phyloP scores from a whole-genome alignment of 2,329 filamentous ascomycete species.

The Sporothrix brunneoviolacea region DNA sequence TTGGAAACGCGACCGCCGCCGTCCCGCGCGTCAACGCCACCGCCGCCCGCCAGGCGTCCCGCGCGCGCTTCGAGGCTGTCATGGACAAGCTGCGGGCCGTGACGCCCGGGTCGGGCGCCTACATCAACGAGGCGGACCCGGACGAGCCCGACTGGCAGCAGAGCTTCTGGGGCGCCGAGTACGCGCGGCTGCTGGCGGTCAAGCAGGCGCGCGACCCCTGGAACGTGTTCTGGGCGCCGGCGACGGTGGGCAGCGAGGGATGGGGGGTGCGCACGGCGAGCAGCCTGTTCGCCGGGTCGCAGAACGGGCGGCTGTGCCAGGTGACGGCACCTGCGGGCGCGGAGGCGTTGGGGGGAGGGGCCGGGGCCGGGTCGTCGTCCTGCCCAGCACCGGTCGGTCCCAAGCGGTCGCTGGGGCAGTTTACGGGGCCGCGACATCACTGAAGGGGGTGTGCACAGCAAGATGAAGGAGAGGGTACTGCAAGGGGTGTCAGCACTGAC shows the following conservation, averaged over 20 bases:
- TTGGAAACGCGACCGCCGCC: not conserved
- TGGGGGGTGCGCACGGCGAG: slow-evolving; percentile 32
- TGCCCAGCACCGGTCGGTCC: not conserved
- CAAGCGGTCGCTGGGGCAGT: not conserved
- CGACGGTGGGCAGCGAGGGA: slow-evolving; percentile 35
- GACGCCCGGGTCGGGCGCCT: slow-evolving; percentile 16
- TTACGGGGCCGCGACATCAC: not conserved
- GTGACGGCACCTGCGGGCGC: slow-evolving; percentile 2
- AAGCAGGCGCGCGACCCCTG: slow-evolving; percentile 18
- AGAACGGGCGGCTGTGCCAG: slow-evolving; percentile 22
- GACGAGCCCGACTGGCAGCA: slow-evolving; percentile 17
- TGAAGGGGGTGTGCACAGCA: no score
- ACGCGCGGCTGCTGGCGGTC: slow-evolving; percentile 15
- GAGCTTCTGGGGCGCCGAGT: slow-evolving; percentile 18
- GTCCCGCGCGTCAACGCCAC: not conserved
- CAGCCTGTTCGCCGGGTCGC: slow-evolving; percentile 24
- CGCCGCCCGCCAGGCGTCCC: not conserved
- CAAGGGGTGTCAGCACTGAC: no score
- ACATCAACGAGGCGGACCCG: slow-evolving; percentile 18
- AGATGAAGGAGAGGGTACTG: no score
- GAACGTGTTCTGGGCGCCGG: slow-evolving; percentile 25
- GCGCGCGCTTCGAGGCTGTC: slow-evolving; percentile 7
- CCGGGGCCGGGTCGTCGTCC: no score
- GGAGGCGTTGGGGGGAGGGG: not conserved
- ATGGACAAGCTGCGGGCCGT: slow-evolving; percentile 10